Evolutionary conservation across 2,329 filamentous ascomycete species (phyloP).

Genomic region (Zymoseptoria pseudotritici): DNA sequence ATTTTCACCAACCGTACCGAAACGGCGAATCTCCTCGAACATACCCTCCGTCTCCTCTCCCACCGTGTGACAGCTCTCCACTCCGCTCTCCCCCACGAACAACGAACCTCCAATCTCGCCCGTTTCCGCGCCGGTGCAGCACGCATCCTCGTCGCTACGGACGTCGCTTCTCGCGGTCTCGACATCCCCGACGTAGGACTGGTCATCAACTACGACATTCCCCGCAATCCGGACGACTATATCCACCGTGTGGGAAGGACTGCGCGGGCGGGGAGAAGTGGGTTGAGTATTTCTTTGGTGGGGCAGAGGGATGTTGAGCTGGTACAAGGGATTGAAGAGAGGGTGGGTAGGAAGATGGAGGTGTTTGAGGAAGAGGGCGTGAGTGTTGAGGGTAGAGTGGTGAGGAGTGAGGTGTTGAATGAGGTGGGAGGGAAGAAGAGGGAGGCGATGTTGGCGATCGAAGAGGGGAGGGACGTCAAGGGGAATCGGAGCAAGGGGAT

Average conservation of each 20-base stretch:
- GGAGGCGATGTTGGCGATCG: constrained; percentile 82
- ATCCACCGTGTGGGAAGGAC: constrained; percentile 95
- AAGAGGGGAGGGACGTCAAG: constrained; percentile 82
- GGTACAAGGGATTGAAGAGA: constrained; percentile 78
- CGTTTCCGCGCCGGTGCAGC: constrained; percentile 87
- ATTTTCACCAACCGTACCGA: constrained; percentile 90
- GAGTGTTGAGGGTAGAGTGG: constrained; percentile 82
- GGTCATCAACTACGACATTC: constrained; percentile 93
- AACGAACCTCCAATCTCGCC: constrained; percentile 79
- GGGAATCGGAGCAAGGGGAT: constrained; percentile 54
- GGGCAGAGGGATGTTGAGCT: constrained; percentile 89
- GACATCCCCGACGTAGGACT: constrained; percentile 89
- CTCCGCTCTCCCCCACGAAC: constrained; percentile 74
- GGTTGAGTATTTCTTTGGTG: constrained; percentile 78
- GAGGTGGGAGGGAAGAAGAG: constrained; percentile 91
- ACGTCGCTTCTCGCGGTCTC: constrained; percentile 87
- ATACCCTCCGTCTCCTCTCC: constrained; percentile 73
- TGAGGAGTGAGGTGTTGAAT: constrained; percentile 71
- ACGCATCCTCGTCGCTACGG: constrained; percentile 84
- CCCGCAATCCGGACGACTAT: constrained; percentile 93
- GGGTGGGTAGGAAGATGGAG: constrained; percentile 73
- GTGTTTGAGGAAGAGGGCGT: constrained; percentile 85
- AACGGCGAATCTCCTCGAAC: constrained; percentile 83
- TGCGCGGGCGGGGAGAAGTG: constrained; percentile 77
- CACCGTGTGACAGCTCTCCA: constrained; percentile 90